These are phyloP conservation scores for Phalaenopsis aphrodite DNA, from an alignment of 106 monocot species.

Conservation along the genomic window DNA sequence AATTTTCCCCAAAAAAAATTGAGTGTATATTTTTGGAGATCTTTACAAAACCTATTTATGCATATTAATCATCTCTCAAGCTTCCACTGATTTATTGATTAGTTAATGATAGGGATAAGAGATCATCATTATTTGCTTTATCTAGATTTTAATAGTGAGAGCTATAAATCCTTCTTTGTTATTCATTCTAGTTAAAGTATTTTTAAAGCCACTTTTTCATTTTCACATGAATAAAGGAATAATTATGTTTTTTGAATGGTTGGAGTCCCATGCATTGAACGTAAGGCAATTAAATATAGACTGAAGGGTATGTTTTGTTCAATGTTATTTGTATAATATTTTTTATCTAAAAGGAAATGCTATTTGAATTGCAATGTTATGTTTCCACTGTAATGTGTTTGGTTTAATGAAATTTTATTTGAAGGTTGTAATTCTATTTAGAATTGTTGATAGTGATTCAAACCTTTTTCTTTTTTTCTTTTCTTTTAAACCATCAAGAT, in stretches of 20 bases:
- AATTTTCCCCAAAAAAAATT: no score
- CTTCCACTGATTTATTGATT: neutral
- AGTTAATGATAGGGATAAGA: neutral
- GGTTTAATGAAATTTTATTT: neutral
- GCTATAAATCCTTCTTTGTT: neutral
- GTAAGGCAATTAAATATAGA: neutral
- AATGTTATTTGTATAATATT: neutral
- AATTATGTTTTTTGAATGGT: neutral
- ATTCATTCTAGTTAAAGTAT: neutral
- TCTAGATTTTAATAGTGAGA: neutral
- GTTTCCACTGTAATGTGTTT: neutral
- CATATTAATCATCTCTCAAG: neutral
- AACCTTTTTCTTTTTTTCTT: neutral
- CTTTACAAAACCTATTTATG: neutral
- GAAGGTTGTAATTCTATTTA: neutral
- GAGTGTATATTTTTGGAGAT: neutral
- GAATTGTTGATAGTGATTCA: neutral
- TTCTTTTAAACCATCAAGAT: neutral
- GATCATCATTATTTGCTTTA: neutral
- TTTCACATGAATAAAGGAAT: neutral
- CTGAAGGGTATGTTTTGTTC: neutral
- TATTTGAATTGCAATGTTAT: neutral
- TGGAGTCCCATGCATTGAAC: neutral
- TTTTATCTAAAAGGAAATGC: neutral
- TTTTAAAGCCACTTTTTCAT: neutral